Conservation (phyloP, 176 grass and related monocot genomes). For the Ensete glaucum region DNA sequence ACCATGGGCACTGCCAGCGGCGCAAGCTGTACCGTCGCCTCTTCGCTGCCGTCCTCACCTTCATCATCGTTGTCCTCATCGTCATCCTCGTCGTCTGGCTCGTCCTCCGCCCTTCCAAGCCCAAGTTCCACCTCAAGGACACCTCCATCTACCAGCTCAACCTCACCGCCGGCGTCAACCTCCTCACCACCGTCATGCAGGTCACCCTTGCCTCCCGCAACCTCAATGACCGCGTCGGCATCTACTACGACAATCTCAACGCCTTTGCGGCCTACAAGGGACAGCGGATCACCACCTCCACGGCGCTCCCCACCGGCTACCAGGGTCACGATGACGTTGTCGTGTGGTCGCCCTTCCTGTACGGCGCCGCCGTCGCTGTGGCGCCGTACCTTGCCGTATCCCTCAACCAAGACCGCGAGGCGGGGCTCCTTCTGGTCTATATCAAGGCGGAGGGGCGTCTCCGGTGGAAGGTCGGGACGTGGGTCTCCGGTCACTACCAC, state of each 20-base stretch:
- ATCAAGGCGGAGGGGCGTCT: neutral
- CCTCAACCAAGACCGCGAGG: neutral
- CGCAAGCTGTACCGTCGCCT: neutral
- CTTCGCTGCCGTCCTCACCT: neutral
- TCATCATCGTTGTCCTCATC: neutral
- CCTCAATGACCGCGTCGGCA: neutral
- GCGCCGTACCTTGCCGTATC: neutral
- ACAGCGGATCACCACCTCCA: neutral
- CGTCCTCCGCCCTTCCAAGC: conserved; percentile 5
- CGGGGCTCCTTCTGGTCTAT: neutral
- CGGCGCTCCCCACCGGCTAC: neutral
- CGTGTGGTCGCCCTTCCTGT: conserved; percentile 1
- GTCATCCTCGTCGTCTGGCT: conserved; percentile 2
- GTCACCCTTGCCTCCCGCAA: conserved; percentile 2
- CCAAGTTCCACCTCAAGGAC: neutral
- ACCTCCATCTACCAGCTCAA: conserved; percentile 9
- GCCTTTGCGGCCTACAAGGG: neutral
- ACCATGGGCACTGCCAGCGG: neutral
- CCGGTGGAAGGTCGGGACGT: conserved; percentile 11
- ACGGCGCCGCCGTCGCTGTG: neutral
- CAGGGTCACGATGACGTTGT: neutral
- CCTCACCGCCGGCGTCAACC: neutral
- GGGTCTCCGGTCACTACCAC: conserved; percentile 4
- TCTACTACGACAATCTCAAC: neutral
- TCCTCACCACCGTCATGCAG: conserved; percentile 6